These are phyloP conservation scores for Eucalyptus caleyi DNA, from an alignment of 345 rosid species.

Conservation along the genomic window DNA sequence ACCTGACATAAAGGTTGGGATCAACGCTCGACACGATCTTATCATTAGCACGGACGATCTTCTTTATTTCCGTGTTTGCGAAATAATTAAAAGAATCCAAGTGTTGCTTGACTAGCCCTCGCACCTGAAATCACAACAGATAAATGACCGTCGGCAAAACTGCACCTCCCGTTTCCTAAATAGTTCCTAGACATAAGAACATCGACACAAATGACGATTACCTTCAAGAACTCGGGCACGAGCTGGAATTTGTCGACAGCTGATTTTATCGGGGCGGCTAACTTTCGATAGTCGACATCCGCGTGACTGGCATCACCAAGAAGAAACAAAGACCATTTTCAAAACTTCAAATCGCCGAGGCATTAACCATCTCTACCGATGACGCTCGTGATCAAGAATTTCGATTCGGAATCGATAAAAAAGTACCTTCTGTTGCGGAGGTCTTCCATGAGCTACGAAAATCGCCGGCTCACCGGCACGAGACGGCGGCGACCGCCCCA, in stretches of 20 bases:
- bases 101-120: conserved; percentile 95
- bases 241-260: conserved; percentile 52
- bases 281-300: conserved; percentile 27
- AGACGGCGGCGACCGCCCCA: not conserved
- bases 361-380: not conserved
- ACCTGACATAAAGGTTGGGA: conserved; percentile 58
- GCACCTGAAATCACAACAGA: conserved; percentile 26
- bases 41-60: conserved; percentile 76
- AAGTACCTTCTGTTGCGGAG: not conserved
- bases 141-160: not conserved
- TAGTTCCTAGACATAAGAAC: not conserved
- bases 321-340: not conserved
- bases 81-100: conserved; percentile 86
- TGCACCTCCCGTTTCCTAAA: not conserved
- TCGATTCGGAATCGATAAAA: not conserved
- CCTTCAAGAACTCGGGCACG: conserved; percentile 67
- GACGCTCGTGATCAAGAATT: not conserved
- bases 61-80: conserved; percentile 59
- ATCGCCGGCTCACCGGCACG: not conserved
- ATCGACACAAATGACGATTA: not conserved
- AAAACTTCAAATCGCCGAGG: not conserved
- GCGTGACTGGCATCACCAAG: not conserved
- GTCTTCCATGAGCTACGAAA: not conserved
- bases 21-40: conserved; percentile 31
- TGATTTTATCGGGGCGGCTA: conserved; percentile 33